Evolutionary conservation across 108 stramenopile species (phyloP), one percentile per base, ranked within the genome.

Genomic region (Nannochloropsis salina): DNA sequence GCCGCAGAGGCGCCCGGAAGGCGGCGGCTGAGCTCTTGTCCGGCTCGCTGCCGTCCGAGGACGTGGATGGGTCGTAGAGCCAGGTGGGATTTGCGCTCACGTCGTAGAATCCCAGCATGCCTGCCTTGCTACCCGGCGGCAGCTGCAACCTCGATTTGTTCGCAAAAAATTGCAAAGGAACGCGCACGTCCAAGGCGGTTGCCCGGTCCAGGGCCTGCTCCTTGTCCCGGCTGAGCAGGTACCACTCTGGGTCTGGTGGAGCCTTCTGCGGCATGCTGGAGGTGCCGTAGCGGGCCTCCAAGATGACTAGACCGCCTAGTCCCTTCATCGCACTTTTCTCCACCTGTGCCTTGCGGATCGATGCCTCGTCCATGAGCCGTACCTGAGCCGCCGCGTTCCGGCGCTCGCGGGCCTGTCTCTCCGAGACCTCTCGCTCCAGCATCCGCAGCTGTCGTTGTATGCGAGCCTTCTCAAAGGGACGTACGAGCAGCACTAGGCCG

Each of bases 401-500:
- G 20, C 61, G 15, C 61, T 3, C 61, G 2, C 61, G 61, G 61
- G 61, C 61, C n/a, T 74, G 61, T n/a, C n/a, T 74, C 61, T 74
- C 61, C 8, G n/a, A 15, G 61, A 74, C 20, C 61, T 74, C 61
- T n/a, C n/a, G 15, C 61, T 74, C 61, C 61, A 74, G 61, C 61
- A 74, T 74, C 8, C 61, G 61, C 61, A 74, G 61, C 61, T 74
- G 61, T n/a, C 61, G 61, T 2, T 74, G 61, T 15, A 74, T n/a
- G 61, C 61, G 61, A n/a, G 61, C 61, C 61, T 74, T 74, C 61
- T 74, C 61, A n/a, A 74, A 74, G 61, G 61, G 61, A 15, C 61
- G 61, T 15, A 74, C 61, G 20, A 74, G 61, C 61, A 74, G 61
- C 61, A 74, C 61, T n/a, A 74, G 61, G 4, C 61, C 61, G 15